phyloP scores from a whole-genome alignment of 768 basidiomycete species.

The Serendipita sp. region DNA sequence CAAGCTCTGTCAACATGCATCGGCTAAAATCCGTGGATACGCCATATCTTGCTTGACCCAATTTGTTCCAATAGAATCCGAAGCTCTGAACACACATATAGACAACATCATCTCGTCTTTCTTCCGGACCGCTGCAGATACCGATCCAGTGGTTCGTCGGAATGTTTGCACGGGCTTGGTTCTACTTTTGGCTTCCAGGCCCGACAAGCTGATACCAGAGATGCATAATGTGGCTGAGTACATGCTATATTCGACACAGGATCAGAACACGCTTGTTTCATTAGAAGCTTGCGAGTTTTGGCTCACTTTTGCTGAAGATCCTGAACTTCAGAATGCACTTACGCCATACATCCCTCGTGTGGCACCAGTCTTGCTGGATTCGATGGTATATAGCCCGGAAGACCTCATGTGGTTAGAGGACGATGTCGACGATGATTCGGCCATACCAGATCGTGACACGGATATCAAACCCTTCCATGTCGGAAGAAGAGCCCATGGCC shows the following conservation, averaged over 20 bases:
- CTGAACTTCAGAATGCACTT: constrained; percentile 66
- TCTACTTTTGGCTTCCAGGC: constrained; percentile 76
- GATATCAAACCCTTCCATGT: constrained; percentile 97
- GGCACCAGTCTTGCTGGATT: constrained; percentile 86
- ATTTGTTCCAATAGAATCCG: constrained; percentile 74
- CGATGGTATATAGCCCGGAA: constrained; percentile 94
- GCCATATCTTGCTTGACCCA: constrained; percentile 90
- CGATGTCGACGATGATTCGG: constrained; percentile 71
- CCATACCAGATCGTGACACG: constrained; percentile 79
- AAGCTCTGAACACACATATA: constrained; percentile 79
- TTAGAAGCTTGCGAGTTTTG: constrained; percentile 99
- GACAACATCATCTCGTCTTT: constrained; percentile 85
- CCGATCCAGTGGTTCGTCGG: constrained; percentile 81
- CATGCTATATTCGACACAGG: constrained; percentile 96
- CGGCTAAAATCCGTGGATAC: constrained; percentile 80
- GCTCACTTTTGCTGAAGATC: constrained; percentile 96
- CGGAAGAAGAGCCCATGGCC: constrained; percentile 65
- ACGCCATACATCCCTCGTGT: constrained; percentile 81
- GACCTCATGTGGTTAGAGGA: constrained; percentile 91
- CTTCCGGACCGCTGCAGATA: constrained; percentile 90
- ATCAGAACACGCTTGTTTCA: constrained; percentile 91
- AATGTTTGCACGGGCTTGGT: constrained; percentile 94
- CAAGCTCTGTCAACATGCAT: constrained; percentile 65
- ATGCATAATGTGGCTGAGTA: constrained; percentile 92
- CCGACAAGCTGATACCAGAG: constrained; percentile 93